These are phyloP conservation scores for Nannochloropsis salina DNA, from an alignment of 108 stramenopile species.

Conservation along the genomic window DNA sequence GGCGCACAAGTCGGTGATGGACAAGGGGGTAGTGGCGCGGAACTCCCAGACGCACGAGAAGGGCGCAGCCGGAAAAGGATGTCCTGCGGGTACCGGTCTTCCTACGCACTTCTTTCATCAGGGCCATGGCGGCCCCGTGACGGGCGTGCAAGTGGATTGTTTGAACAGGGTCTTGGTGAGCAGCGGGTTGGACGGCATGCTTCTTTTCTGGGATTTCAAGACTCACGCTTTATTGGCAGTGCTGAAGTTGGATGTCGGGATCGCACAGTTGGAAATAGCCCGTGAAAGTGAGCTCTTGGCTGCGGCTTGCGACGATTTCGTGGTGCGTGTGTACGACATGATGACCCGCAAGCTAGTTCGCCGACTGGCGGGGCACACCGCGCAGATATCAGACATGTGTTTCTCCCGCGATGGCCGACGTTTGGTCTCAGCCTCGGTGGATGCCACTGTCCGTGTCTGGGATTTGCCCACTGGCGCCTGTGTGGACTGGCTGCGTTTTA, in stretches of 20 bases:
- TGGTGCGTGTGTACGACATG: slow-evolving; percentile 45
- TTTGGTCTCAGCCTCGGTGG: slow-evolving; percentile 72
- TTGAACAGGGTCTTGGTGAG: slow-evolving; percentile 72
- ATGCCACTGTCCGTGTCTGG: slow-evolving; percentile 79
- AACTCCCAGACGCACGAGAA: no score
- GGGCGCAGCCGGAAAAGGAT: no score
- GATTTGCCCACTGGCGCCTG: slow-evolving; percentile 88
- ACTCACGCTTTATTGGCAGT: slow-evolving; percentile 61
- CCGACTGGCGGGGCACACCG: slow-evolving; percentile 60
- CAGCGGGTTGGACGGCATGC: slow-evolving; percentile 71
- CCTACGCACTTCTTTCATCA: not conserved
- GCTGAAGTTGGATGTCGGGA: slow-evolving; percentile 15
- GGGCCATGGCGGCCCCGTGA: slow-evolving; percentile 57
- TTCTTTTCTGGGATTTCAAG: slow-evolving; percentile 81
- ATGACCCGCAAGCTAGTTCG: slow-evolving; percentile 45
- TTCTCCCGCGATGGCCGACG: slow-evolving; percentile 84
- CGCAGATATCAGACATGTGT: slow-evolving; percentile 70
- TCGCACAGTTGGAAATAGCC: slow-evolving; percentile 22
- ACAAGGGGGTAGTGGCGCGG: not conserved
- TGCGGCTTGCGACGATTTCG: slow-evolving; percentile 42
- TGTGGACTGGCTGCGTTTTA: slow-evolving; percentile 86
- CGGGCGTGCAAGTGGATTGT: slow-evolving; percentile 82
- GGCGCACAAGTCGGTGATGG: slow-evolving; percentile 19
- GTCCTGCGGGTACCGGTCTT: no score
- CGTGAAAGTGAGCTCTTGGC: slow-evolving; percentile 52